phyloP scores from a whole-genome alignment of 371 early-diverging fungal species.

The Smittium culicis region DNA sequence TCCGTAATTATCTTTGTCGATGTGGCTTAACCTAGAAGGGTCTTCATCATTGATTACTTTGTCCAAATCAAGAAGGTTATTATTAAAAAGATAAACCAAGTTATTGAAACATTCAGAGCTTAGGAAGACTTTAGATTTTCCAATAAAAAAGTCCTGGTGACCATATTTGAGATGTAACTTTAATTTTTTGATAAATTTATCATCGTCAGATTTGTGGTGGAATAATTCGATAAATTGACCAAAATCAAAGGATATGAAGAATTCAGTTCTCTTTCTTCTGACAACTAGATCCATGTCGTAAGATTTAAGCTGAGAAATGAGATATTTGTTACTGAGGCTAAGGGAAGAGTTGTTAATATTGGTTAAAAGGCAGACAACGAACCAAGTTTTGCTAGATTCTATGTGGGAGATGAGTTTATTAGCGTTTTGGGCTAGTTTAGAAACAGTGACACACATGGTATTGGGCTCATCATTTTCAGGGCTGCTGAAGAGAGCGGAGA shows the following conservation, averaged over 20 bases:
- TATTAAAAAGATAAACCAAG: constrained; percentile 45
- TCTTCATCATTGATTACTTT: not conserved
- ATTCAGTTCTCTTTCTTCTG: constrained; percentile 35
- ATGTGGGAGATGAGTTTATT: constrained; percentile 64
- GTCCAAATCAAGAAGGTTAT: constrained; percentile 18
- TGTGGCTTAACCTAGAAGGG: not conserved
- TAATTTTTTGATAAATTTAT: constrained; percentile 40
- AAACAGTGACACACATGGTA: constrained; percentile 38
- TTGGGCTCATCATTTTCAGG: too few relatives aligned
- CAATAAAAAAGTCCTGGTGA: constrained; percentile 46
- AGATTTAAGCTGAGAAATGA: constrained; percentile 39
- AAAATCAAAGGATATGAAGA: constrained; percentile 39
- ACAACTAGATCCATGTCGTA: constrained; percentile 38
- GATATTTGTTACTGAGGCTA: constrained; percentile 28
- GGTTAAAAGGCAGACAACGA: constrained; percentile 54
- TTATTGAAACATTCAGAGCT: constrained; percentile 52
- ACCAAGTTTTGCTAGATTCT: constrained; percentile 72
- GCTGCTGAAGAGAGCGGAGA: too few relatives aligned
- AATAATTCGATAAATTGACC: constrained; percentile 31
- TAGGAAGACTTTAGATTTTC: constrained; percentile 54
- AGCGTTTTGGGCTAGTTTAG: constrained; percentile 52
- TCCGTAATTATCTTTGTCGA: constrained; percentile 17
- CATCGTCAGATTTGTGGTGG: constrained; percentile 18
- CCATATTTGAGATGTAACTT: constrained; percentile 48
- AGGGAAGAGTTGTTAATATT: constrained; percentile 23